phyloP scores from a whole-genome alignment of 2,329 filamentous ascomycete species.

The Aplosporella prunicola region DNA sequence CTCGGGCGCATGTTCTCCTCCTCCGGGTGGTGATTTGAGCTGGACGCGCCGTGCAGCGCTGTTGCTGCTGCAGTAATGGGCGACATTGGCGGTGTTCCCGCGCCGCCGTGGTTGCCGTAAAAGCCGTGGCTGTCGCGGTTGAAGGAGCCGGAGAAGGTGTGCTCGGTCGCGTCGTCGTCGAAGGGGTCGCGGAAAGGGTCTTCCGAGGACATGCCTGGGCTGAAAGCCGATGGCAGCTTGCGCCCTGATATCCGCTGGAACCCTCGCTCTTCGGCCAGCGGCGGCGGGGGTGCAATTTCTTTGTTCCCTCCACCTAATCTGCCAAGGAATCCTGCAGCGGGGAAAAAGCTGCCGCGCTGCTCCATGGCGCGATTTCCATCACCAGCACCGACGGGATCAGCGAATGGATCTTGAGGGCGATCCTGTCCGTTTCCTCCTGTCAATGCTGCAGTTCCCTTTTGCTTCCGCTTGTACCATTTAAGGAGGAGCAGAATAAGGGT shows the following conservation, averaged over 20 bases:
- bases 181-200: conserved; percentile 17
- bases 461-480: conserved; percentile 39
- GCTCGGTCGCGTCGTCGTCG: conserved; percentile 21
- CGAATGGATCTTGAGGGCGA: conserved; percentile 7
- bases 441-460: conserved; percentile 10
- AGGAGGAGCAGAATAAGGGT: conserved; percentile 44
- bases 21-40: too few species aligned
- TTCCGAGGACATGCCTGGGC: conserved; percentile 37
- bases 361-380: conserved; percentile 28
- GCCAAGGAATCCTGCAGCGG: conserved; percentile 28
- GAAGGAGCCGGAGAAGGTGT: conserved; percentile 29
- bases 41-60: too few species aligned
- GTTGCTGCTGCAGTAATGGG: conserved; percentile 9
- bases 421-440: conserved; percentile 11
- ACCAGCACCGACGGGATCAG: conserved; percentile 6
- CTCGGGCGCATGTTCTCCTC: conserved; percentile 38
- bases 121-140: conserved; percentile 37
- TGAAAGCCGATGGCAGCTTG: conserved; percentile 40
- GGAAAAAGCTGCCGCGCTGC: conserved; percentile 30
- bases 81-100: conserved; percentile 11
- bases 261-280: conserved; percentile 27
- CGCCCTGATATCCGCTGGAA: conserved; percentile 40
- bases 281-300: conserved; percentile 18
- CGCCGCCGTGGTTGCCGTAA: conserved; percentile 28
- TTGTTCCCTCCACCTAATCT: conserved; percentile 30